Conservation (phyloP, 108 stramenopile species). For the Skeletonema tropicum region DNA sequence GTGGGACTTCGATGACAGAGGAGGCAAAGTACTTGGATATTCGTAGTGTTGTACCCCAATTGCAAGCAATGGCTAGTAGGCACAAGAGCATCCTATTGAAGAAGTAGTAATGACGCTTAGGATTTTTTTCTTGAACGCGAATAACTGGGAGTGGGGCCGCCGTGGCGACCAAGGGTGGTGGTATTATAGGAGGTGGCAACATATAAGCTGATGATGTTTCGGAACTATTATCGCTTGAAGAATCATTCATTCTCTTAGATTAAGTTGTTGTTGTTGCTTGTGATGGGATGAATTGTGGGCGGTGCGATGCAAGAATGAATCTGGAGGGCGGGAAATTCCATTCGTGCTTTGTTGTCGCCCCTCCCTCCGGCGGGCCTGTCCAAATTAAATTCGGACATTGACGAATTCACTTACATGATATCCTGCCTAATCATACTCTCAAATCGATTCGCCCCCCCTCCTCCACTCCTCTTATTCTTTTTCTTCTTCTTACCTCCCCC, state of each 20-base stretch:
- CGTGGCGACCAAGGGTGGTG: neutral
- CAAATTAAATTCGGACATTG: no score
- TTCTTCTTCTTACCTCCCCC: slow-evolving; percentile 13
- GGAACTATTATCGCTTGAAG: neutral
- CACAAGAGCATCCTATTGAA: slow-evolving; percentile 45
- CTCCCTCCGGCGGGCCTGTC: neutral
- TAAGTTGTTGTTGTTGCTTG: neutral
- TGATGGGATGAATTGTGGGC: neutral
- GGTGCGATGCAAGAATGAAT: neutral
- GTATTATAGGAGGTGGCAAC: neutral
- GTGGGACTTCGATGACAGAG: slow-evolving; percentile 29
- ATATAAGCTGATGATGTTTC: neutral
- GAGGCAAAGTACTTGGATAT: slow-evolving; percentile 37
- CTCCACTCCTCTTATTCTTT: slow-evolving; percentile 1
- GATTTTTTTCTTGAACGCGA: neutral
- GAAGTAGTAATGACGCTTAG: slow-evolving; percentile 17
- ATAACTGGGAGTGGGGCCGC: neutral
- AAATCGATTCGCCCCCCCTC: neutral
- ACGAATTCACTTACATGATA: neutral
- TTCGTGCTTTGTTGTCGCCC: neutral
- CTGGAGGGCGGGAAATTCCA: neutral
- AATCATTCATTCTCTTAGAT: neutral
- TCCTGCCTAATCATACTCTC: slow-evolving; percentile 13
- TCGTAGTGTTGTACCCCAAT: slow-evolving; percentile 45
- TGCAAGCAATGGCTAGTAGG: slow-evolving; percentile 33